A percentile compares a stretch with the other conserved stretches of the same genome.
Evolutionary conservation across 257 asterid genomes (phyloP).

Genomic region (Striga asiatica): DNA sequence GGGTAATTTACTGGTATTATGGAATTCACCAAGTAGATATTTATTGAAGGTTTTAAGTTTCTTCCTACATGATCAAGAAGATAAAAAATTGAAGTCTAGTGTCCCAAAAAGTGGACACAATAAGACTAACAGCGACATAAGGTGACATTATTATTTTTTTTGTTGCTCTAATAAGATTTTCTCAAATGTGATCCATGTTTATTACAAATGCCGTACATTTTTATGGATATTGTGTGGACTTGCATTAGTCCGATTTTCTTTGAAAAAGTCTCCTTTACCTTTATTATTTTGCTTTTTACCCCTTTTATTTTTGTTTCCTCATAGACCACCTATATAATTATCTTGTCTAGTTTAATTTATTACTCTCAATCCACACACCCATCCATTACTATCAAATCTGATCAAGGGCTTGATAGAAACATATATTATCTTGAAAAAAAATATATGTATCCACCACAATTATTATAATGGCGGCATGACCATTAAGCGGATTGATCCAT

Average conservation of each 20-base stretch:
- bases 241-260: neutral
- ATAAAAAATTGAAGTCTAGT: neutral
- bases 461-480: too few species aligned
- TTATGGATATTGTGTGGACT: constrained; percentile 10
- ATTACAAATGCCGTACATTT: neutral
- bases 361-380: too few species aligned
- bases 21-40: neutral
- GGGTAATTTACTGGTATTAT: neutral
- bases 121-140: neutral
- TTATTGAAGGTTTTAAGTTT: neutral
- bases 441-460: too few species aligned
- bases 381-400: too few species aligned
- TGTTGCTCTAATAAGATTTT: neutral
- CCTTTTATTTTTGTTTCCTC: too few species aligned
- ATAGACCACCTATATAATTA: too few species aligned
- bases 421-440: too few species aligned
- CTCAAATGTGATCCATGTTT: constrained; percentile 8
- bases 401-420: too few species aligned
- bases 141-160: constrained; percentile 1
- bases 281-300: too few species aligned
- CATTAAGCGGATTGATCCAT: too few species aligned
- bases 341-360: too few species aligned
- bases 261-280: neutral
- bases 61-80: neutral
- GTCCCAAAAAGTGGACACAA: constrained; percentile 1